A percentile compares a stretch with the other conserved stretches of the same genome.
These are phyloP conservation scores for Alternaria alternata DNA, from an alignment of 2,329 filamentous ascomycete genomes.

Conservation along the genomic window DNA sequence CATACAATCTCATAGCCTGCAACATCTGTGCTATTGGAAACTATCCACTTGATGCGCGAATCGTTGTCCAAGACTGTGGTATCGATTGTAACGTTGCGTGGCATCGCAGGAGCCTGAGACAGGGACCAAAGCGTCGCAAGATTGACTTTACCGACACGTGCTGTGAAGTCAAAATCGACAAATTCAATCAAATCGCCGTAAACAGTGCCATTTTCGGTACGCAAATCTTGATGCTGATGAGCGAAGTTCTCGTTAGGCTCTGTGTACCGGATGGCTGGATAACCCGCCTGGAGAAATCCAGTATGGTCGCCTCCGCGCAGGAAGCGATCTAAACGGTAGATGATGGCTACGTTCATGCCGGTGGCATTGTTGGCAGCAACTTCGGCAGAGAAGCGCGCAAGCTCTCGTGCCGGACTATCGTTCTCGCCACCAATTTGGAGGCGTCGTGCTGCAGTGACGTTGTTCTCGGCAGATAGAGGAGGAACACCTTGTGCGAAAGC, in stretches of 20 bases:
- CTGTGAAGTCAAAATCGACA: conserved; percentile 64
- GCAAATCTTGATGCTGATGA: conserved; percentile 66
- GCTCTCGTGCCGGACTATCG: conserved; percentile 63
- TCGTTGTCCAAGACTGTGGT: conserved; percentile 59
- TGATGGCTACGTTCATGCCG: conserved; percentile 64
- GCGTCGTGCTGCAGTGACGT: conserved; percentile 48
- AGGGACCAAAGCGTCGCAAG: conserved; percentile 63
- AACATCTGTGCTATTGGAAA: conserved; percentile 52
- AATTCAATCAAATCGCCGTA: conserved; percentile 66
- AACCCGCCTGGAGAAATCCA: conserved; percentile 64
- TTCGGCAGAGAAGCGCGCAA: conserved; percentile 64
- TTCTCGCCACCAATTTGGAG: conserved; percentile 59
- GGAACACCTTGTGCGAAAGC: conserved; percentile 62
- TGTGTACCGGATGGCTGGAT: conserved; percentile 64
- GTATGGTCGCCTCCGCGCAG: conserved; percentile 65
- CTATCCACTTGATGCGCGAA: conserved; percentile 59
- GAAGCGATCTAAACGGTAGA: conserved; percentile 66
- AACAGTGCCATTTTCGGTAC: conserved; percentile 59
- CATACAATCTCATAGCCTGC: conserved; percentile 65
- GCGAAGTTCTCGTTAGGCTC: conserved; percentile 66
- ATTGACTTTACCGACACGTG: conserved; percentile 64
- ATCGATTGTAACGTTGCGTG: conserved; percentile 60
- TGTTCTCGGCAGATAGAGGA: conserved; percentile 51
- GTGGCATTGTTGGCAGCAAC: conserved; percentile 62
- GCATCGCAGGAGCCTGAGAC: conserved; percentile 60